Base-by-base conservation (phyloP, 768 basidiomycete genomes). In the Mycena amicta region DNA sequence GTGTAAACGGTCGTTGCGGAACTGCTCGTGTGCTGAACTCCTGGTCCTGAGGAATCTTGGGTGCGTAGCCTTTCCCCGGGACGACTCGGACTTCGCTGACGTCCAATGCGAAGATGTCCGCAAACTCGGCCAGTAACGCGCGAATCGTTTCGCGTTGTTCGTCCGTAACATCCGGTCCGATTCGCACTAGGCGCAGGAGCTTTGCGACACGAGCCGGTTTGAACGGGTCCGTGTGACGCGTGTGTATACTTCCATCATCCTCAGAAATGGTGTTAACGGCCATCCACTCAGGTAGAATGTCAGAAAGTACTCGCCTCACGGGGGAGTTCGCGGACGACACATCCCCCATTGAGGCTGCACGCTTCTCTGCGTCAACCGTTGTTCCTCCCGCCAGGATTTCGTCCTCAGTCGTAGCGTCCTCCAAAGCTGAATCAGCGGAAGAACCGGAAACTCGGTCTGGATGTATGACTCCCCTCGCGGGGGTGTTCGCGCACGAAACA, bases 1-100 rank as follows among this genome's bases (percentile, higher is more conserved):
- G 64, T 4, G 69, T 75, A 2, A 74, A 55, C 0, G 70, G 65
- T 5, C 64, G 54, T 41, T 78, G 75, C 23, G 63, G 60, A 0
- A 73, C 33, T 18, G 8, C 18, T n/a, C n/a, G n/a, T 8, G 33
- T 37, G 33, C 33, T 37, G 18, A 37, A 37, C 18, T 37, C 11
- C 8, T 37, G 33, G 33, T 37, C 33, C 33, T 37, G 8, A 8
- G 33, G 33, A 37, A 37, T 37, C 11, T 37, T 8, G 8, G 33
- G 33, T 37, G 33, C 33, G 33, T 37, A 37, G 11, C 18, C 33
- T 18, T 8, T 18, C 33, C 33, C 33, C 18, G 8, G 8, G 33
- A 37, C 33, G 8, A 18, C 33, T 8, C 18, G 8, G 8, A 37
- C 33, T 37, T 37, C 33, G 33, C 33, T 37, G 18, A 37, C 33